Conservation (phyloP, 495 filamentous ascomycete genomes). For the Penicillium manginii region DNA sequence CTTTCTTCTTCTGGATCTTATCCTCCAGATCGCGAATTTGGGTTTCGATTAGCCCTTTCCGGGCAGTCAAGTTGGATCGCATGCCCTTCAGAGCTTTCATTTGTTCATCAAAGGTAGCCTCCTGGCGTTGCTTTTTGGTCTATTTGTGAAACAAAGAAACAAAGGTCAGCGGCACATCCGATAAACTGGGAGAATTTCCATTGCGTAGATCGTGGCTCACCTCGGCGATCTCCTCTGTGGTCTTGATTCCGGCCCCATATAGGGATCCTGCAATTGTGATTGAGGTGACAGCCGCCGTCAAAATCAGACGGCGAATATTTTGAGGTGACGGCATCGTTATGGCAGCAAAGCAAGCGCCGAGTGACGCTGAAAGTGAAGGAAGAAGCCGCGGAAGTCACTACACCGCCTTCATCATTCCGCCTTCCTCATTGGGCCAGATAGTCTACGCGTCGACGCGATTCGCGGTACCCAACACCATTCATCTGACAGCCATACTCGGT, state of each 20-base stretch:
- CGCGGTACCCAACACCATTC: too few species aligned
- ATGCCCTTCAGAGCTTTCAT: constrained; percentile 53
- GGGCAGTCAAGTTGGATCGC: constrained; percentile 50
- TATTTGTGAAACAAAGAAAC: constrained; percentile 15
- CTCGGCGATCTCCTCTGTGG: constrained; percentile 46
- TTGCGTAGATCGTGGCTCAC: constrained; percentile 23
- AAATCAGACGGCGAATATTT: constrained; percentile 42
- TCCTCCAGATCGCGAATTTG: constrained; percentile 59
- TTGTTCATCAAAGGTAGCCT: constrained; percentile 57
- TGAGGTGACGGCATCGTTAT: constrained; percentile 30
- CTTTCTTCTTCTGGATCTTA: constrained; percentile 44
- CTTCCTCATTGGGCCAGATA: neutral
- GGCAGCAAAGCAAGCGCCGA: constrained; percentile 3
- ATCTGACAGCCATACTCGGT: too few species aligned
- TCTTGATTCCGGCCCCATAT: constrained; percentile 60
- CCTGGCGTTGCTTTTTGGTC: constrained; percentile 44
- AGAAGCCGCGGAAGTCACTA: constrained; percentile 1
- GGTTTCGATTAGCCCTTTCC: constrained; percentile 56
- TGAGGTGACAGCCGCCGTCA: constrained; percentile 50
- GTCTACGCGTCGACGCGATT: constrained; percentile 4
- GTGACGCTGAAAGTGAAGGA: neutral
- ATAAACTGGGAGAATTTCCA: neutral
- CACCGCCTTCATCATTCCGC: constrained; percentile 29
- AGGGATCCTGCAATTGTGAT: constrained; percentile 56
- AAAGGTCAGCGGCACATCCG: neutral